Evolutionary conservation across 2,329 filamentous ascomycete species (phyloP).

Genomic region (Cadophora sp.): DNA sequence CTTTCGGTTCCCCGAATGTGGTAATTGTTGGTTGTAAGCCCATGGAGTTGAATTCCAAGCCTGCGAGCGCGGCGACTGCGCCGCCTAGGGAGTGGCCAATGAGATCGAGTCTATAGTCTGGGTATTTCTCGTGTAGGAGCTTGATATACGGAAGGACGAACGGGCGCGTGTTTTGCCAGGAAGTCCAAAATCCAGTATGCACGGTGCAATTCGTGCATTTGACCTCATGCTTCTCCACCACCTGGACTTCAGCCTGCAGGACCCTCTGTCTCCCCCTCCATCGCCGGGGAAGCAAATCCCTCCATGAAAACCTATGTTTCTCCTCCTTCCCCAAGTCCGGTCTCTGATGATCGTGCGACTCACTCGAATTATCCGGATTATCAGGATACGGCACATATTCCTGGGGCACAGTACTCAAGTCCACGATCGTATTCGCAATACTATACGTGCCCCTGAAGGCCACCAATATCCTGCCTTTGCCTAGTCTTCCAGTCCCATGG

Average conservation of each 20-base stretch:
- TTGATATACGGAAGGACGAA: slow-evolving; percentile 73
- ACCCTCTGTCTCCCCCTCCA: slow-evolving; percentile 4
- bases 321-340: background rate
- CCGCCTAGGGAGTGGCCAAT: slow-evolving; percentile 91
- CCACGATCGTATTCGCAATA: slow-evolving; percentile 86
- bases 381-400: slow-evolving; percentile 85
- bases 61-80: slow-evolving; percentile 87
- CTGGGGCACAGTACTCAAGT: slow-evolving; percentile 88
- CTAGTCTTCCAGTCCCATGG: slow-evolving; percentile 53
- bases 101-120: slow-evolving; percentile 75
- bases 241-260: background rate
- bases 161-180: slow-evolving; percentile 79
- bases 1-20: slow-evolving; percentile 87
- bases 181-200: slow-evolving; percentile 86
- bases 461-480: slow-evolving; percentile 69
- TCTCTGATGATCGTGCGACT: slow-evolving; percentile 24
- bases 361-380: slow-evolving; percentile 46
- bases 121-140: slow-evolving; percentile 64
- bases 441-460: slow-evolving; percentile 96
- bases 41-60: slow-evolving; percentile 76
- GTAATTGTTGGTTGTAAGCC: slow-evolving; percentile 81
- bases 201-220: slow-evolving; percentile 89
- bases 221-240: slow-evolving; percentile 6
- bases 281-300: slow-evolving; percentile 25
- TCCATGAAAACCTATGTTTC: slow-evolving; percentile 15